Conservation (phyloP, 257 asterid genomes). For the Eucommia ulmoides region DNA sequence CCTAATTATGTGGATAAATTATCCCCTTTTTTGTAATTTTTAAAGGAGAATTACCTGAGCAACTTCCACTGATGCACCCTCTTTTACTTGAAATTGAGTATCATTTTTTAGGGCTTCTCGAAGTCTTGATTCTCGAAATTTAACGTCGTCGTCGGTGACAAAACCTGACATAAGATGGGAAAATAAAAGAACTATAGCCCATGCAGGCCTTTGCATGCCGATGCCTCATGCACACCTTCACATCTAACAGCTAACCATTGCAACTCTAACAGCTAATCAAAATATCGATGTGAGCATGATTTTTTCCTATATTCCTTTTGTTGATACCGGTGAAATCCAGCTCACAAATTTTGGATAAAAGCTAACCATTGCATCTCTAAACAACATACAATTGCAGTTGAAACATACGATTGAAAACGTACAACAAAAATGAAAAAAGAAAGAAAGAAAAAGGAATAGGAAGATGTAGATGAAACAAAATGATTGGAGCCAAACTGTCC, state of each 20-base stretch:
- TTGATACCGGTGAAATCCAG: background rate
- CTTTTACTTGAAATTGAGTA: slow-evolving; percentile 37
- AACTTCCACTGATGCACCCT: slow-evolving; percentile 49
- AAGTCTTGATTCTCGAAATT: slow-evolving; percentile 48
- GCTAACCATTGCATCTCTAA: too few relatives aligned
- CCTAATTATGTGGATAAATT: background rate
- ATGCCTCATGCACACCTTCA: background rate
- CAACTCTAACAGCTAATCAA: too few relatives aligned
- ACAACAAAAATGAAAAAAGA: too few relatives aligned
- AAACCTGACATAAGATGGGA: slow-evolving; percentile 36
- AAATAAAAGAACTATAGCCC: too few relatives aligned
- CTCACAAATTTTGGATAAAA: background rate
- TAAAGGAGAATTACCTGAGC: slow-evolving; percentile 49
- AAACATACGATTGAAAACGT: too few relatives aligned
- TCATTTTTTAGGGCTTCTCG: slow-evolving; percentile 38
- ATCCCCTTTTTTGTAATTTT: background rate
- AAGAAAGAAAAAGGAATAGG: too few relatives aligned
- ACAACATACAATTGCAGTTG: too few relatives aligned
- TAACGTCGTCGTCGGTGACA: slow-evolving; percentile 64
- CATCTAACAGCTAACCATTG: background rate
- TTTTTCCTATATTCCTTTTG: too few relatives aligned
- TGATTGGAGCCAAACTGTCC: too few relatives aligned
- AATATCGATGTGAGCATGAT: too few relatives aligned
- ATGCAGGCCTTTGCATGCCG: background rate
- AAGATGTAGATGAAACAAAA: too few relatives aligned